These are phyloP conservation scores for Cordyceps sp. DNA, from an alignment of 2,329 filamentous ascomycete genomes.

Conservation along the genomic window DNA sequence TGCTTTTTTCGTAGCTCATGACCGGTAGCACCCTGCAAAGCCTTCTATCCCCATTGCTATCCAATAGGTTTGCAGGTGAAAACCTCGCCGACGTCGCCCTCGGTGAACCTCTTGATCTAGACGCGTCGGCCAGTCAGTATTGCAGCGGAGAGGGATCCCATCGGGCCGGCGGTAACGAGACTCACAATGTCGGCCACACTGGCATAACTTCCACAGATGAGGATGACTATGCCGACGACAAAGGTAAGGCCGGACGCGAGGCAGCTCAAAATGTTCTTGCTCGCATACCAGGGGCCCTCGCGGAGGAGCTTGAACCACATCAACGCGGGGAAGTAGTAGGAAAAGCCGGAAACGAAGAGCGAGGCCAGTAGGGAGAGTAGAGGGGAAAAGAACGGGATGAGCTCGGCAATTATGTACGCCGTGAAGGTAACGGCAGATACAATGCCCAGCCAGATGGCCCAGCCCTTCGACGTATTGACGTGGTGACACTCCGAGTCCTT, in stretches of 20 bases:
- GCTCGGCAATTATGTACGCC: no score
- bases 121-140: not conserved
- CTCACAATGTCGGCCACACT: conserved; percentile 14
- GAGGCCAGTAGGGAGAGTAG: not conserved
- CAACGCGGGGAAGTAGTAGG: conserved; percentile 7
- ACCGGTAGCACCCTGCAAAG: no score
- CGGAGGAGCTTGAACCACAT: conserved; percentile 9
- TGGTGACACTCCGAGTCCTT: no score
- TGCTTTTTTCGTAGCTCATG: no score
- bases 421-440: no score
- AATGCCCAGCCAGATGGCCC: no score
- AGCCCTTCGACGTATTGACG: no score
- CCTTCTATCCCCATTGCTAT: no score
- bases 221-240: conserved; percentile 10
- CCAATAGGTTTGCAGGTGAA: not conserved
- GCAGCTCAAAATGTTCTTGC: conserved; percentile 10
- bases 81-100: not conserved
- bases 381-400: no score
- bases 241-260: conserved; percentile 10
- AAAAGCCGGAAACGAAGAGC: conserved; percentile 4
- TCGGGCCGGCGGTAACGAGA: not conserved
- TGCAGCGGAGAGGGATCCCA: not conserved
- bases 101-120: not conserved
- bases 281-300: conserved; percentile 8
- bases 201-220: conserved; percentile 12